Conservation (phyloP, 2,329 filamentous ascomycete genomes). For the Phoma sp. region DNA sequence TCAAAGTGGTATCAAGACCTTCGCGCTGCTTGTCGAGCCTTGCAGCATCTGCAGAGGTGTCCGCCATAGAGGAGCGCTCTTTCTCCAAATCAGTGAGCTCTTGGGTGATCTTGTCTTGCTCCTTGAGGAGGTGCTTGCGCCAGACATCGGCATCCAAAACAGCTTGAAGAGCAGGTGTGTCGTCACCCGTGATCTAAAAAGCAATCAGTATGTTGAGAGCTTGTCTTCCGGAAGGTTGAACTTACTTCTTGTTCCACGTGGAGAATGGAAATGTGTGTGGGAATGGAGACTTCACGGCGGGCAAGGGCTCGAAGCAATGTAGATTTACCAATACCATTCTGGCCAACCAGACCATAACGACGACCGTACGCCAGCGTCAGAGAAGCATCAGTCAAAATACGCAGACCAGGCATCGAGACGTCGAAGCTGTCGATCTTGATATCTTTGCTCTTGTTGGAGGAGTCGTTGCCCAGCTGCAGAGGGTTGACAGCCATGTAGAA, state of each 20-base stretch:
- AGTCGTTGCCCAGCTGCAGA: slow-evolving; percentile 78
- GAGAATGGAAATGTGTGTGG: slow-evolving; percentile 96
- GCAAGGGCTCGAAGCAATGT: slow-evolving; percentile 92
- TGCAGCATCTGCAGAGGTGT: slow-evolving; percentile 88
- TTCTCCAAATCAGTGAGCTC: slow-evolving; percentile 78
- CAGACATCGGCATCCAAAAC: slow-evolving; percentile 97
- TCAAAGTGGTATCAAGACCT: slow-evolving; percentile 85
- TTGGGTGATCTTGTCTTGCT: slow-evolving; percentile 84
- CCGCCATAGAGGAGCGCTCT: slow-evolving; percentile 79
- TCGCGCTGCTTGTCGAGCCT: slow-evolving; percentile 87
- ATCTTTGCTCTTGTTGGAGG: slow-evolving; percentile 86
- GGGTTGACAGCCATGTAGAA: slow-evolving; percentile 99
- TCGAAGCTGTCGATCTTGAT: slow-evolving; percentile 98
- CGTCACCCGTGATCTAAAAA: slow-evolving; percentile 83
- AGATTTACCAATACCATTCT: slow-evolving; percentile 91
- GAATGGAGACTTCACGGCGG: slow-evolving; percentile 90
- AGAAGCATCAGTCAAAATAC: slow-evolving; percentile 89
- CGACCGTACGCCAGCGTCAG: slow-evolving; percentile 90
- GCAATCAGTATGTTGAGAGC: slow-evolving; percentile 13
- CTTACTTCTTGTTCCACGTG: slow-evolving; percentile 96
- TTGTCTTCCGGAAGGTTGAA: not conserved
- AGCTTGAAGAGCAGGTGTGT: slow-evolving; percentile 91
- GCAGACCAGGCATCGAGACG: slow-evolving; percentile 84
- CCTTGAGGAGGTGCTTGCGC: slow-evolving; percentile 90
- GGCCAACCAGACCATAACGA: slow-evolving; percentile 95